Percentiles rank a stretch among this genome's conserved stretches.
These are phyloP conservation scores for Zoysia pacifica DNA, from an alignment of 176 grass and related monocot species.

Conservation along the genomic window DNA sequence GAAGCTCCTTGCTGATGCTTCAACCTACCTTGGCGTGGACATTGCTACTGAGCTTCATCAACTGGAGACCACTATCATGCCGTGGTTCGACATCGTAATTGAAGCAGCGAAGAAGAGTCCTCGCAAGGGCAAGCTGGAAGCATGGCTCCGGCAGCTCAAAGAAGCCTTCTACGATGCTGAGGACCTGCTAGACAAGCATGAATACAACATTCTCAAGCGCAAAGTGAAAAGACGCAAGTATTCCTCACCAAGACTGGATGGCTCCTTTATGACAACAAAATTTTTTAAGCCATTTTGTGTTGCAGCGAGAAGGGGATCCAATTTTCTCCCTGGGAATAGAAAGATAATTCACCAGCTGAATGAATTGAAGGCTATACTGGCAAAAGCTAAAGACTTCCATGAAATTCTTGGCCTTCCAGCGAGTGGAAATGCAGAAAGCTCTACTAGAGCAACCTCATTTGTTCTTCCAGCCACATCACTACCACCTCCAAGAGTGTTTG, in stretches of 20 bases:
- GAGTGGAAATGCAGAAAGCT: no score
- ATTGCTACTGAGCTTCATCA: slow-evolving; percentile 13
- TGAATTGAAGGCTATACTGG: background rate
- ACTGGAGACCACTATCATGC: slow-evolving; percentile 22
- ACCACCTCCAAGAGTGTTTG: slow-evolving; percentile 3
- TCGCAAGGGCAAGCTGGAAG: slow-evolving; percentile 1
- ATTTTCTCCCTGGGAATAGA: background rate
- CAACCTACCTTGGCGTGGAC: slow-evolving; percentile 2
- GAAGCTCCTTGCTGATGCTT: background rate
- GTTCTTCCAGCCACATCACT: background rate
- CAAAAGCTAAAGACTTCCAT: background rate
- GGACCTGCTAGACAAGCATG: slow-evolving; percentile 31
- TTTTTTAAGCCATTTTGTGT: background rate
- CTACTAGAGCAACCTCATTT: accelerated
- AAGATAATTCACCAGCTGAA: background rate
- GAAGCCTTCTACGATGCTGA: slow-evolving; percentile 23
- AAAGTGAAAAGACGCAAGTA: background rate
- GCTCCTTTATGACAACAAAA: background rate
- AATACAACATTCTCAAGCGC: slow-evolving; percentile 21
- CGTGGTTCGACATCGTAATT: slow-evolving; percentile 22
- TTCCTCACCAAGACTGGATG: background rate
- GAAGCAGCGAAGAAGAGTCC: slow-evolving; percentile 23
- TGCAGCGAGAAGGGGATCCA: background rate
- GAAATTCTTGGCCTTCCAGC: background rate
- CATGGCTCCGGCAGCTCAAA: slow-evolving; percentile 35